phyloP scores from a whole-genome alignment of 495 filamentous ascomycete genomes.

The Talaromyces thailandensis region DNA sequence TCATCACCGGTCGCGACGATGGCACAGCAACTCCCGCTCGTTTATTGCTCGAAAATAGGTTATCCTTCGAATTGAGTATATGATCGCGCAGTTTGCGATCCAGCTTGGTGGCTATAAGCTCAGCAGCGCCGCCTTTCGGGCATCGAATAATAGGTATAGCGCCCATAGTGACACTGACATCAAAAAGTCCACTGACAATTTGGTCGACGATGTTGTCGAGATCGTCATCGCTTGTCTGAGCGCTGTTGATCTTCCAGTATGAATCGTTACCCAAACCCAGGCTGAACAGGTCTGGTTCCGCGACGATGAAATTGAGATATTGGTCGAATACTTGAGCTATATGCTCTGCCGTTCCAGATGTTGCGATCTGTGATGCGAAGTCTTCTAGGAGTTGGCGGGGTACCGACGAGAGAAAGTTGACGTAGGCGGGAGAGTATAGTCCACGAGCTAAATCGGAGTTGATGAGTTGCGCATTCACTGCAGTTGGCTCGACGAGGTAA shows the following conservation, averaged over 20 bases:
- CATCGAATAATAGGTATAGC: slow-evolving; percentile 91
- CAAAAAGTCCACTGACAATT: slow-evolving; percentile 91
- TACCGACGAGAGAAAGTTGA: slow-evolving; percentile 96
- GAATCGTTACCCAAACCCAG: slow-evolving; percentile 80
- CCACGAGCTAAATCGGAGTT: slow-evolving; percentile 78
- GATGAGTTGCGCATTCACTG: slow-evolving; percentile 70
- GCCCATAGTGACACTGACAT: slow-evolving; percentile 93
- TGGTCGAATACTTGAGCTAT: slow-evolving; percentile 94
- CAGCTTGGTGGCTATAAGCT: slow-evolving; percentile 87
- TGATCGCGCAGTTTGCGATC: slow-evolving; percentile 95
- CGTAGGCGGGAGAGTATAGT: slow-evolving; percentile 87
- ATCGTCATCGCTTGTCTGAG: slow-evolving; percentile 80
- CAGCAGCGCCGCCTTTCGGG: slow-evolving; percentile 84
- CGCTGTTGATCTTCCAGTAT: slow-evolving; percentile 93
- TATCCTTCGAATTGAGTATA: slow-evolving; percentile 94
- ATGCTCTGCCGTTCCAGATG: slow-evolving; percentile 73
- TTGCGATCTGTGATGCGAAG: slow-evolving; percentile 80
- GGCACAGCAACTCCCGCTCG: slow-evolving; percentile 48
- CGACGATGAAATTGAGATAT: slow-evolving; percentile 95
- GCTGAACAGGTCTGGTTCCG: slow-evolving; percentile 92
- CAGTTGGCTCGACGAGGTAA: slow-evolving; percentile 86
- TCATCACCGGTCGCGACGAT: slow-evolving; percentile 69
- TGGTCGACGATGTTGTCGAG: slow-evolving; percentile 79
- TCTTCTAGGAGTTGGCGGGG: slow-evolving; percentile 90
- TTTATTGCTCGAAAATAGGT: slow-evolving; percentile 64